Percentiles rank a stretch among this genome's conserved stretches.
phyloP scores from a whole-genome alignment of 768 basidiomycete genomes.

The Butyriboletus loyo region DNA sequence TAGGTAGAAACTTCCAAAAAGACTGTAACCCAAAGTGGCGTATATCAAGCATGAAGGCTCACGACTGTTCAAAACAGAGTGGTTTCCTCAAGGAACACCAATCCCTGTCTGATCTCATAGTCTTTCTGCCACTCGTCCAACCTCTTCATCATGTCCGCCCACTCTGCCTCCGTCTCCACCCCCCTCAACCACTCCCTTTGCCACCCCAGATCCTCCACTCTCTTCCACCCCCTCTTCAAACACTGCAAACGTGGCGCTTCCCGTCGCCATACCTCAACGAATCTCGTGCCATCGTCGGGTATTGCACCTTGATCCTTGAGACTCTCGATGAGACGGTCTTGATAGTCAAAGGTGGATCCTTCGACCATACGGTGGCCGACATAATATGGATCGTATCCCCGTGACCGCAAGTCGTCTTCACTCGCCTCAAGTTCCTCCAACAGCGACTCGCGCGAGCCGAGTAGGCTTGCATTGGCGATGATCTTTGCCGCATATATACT shows the following conservation, averaged over 20 bases:
- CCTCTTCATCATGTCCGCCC: slow-evolving; percentile 47
- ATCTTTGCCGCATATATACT: slow-evolving; percentile 44
- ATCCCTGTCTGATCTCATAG: slow-evolving; percentile 43
- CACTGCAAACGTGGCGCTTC: slow-evolving; percentile 31
- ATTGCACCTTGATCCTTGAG: slow-evolving; percentile 30
- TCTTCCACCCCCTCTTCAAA: slow-evolving; percentile 42
- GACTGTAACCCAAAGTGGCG: too few relatives aligned
- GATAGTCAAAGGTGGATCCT: slow-evolving; percentile 37
- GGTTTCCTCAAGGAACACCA: slow-evolving; percentile 9
- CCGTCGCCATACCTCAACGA: slow-evolving; percentile 50
- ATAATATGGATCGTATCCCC: slow-evolving; percentile 47
- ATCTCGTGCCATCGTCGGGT: slow-evolving; percentile 41
- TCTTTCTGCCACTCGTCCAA: slow-evolving; percentile 48
- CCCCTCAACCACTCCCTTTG: slow-evolving; percentile 44
- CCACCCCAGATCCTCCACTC: slow-evolving; percentile 41
- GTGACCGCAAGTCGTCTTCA: slow-evolving; percentile 39
- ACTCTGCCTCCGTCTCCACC: slow-evolving; percentile 50
- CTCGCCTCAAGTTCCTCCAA: slow-evolving; percentile 38
- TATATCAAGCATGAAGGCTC: too few relatives aligned
- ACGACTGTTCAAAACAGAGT: slow-evolving; percentile 3
- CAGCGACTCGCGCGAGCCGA: slow-evolving; percentile 40
- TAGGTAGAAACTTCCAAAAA: too few relatives aligned
- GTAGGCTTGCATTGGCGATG: slow-evolving; percentile 40
- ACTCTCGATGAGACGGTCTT: slow-evolving; percentile 30
- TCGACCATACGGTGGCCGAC: slow-evolving; percentile 46